Percentiles rank a stretch among this genome's conserved stretches.
phyloP scores from a whole-genome alignment of 805 yeast species.

The Teunomyces panamensis region DNA sequence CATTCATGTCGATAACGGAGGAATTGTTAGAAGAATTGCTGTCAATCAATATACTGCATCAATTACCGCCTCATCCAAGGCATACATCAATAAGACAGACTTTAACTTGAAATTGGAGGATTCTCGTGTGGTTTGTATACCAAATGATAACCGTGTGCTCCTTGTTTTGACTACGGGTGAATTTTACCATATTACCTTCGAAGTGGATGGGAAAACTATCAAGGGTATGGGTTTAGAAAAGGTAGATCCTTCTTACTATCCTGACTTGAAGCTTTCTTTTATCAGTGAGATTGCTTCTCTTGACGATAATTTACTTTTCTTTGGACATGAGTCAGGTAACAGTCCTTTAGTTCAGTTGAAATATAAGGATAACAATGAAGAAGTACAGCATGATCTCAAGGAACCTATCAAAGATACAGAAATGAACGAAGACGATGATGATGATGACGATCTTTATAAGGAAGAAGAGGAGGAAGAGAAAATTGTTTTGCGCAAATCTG shows the following conservation, averaged over 20 bases:
- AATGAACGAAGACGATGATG: conserved; percentile 22
- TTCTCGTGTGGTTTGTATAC: conserved; percentile 35
- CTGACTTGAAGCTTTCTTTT: conserved; percentile 32
- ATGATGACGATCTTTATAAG: conserved; percentile 46
- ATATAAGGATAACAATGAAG: conserved; percentile 16
- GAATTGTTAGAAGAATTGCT: conserved; percentile 60
- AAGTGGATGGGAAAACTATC: conserved; percentile 42
- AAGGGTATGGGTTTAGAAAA: conserved; percentile 31
- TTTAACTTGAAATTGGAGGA: conserved; percentile 57
- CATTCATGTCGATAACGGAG: conserved; percentile 76
- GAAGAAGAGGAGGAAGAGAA: conserved; percentile 31
- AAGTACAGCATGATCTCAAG: background rate
- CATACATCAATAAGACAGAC: conserved; percentile 45
- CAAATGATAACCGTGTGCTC: conserved; percentile 34
- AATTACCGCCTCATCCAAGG: conserved; percentile 33
- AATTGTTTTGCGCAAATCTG: conserved; percentile 1
- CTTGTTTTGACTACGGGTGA: conserved; percentile 31
- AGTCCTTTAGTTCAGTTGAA: conserved; percentile 48
- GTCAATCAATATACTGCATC: conserved; percentile 53
- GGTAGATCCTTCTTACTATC: conserved; percentile 23
- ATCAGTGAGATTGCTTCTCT: conserved; percentile 44
- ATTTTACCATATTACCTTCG: conserved; percentile 34
- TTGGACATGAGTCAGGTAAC: conserved; percentile 61
- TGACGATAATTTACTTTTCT: conserved; percentile 47
- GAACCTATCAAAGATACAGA: background rate